A percentile compares a stretch with the other conserved stretches of the same genome.
Conservation (phyloP, 805 yeast species). For the Ogataea minuta region DNA sequence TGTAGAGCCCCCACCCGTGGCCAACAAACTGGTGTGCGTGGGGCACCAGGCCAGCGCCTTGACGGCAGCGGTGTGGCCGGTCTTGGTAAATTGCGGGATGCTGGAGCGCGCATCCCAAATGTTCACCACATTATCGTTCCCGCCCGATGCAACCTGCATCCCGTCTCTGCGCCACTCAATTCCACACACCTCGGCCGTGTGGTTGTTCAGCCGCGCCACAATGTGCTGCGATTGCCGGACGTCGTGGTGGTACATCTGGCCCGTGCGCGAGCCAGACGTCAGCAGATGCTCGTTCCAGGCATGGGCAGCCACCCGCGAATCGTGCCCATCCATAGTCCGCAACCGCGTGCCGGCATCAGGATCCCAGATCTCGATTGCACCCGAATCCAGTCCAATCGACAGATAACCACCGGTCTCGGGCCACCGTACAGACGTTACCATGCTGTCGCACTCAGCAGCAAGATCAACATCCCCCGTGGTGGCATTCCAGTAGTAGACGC, state of each 20-base stretch:
- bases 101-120: conserved; percentile 84
- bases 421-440: conserved; percentile 80
- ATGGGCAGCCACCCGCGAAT: conserved; percentile 78
- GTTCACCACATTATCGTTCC: conserved; percentile 89
- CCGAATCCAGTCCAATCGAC: conserved; percentile 80
- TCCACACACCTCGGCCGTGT: conserved; percentile 91
- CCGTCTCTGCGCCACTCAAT: conserved; percentile 84
- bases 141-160: conserved; percentile 82
- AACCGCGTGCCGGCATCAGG: conserved; percentile 70
- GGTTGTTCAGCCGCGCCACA: conserved; percentile 57
- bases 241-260: conserved; percentile 83
- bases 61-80: conserved; percentile 88
- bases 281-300: conserved; percentile 81
- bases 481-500: conserved; percentile 93
- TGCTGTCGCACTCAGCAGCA: conserved; percentile 53
- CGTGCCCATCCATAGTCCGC: conserved; percentile 73
- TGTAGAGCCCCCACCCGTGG: conserved; percentile 96
- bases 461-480: conserved; percentile 71
- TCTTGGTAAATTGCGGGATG: conserved; percentile 70
- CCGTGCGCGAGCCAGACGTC: conserved; percentile 85
- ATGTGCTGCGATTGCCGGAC: conserved; percentile 82
- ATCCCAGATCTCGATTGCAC: conserved; percentile 91
- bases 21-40: conserved; percentile 71
- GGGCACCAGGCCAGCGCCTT: conserved; percentile 97
- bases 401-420: conserved; percentile 86